Percentiles rank a stretch among this genome's conserved stretches.
Evolutionary conservation across 1,284 basidiomycete species (phyloP).

Genomic region (Cryptococcus sp.): DNA sequence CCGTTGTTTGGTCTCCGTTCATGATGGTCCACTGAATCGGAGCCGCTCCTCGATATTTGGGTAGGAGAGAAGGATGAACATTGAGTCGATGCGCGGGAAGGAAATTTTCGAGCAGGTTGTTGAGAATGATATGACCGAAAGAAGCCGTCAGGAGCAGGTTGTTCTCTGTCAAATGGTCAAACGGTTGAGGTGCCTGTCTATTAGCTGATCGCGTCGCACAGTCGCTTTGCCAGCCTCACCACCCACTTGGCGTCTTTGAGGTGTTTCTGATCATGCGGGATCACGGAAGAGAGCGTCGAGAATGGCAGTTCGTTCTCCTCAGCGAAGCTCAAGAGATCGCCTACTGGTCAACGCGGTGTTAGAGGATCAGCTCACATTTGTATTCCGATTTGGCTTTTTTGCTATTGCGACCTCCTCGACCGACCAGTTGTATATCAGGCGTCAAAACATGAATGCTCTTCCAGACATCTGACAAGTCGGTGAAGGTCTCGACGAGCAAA

Average conservation of each 20-base stretch:
- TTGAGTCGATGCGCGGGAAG: conserved; percentile 64
- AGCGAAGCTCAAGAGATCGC: conserved; percentile 10
- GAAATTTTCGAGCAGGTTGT: conserved; percentile 62
- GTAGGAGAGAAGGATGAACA: conserved; percentile 85
- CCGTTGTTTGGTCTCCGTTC: conserved; percentile 58
- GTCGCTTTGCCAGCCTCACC: too few species aligned
- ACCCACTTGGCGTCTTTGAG: neutral
- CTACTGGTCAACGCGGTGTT: neutral
- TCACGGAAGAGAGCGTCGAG: neutral
- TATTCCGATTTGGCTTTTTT: neutral
- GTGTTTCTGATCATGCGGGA: too few species aligned
- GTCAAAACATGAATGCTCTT: conserved; percentile 35
- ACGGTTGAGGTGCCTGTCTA: conserved; percentile 31
- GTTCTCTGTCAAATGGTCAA: conserved; percentile 46
- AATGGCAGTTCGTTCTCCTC: neutral
- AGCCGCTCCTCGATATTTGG: conserved; percentile 81
- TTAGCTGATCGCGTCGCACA: neutral
- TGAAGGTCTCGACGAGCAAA: too few species aligned
- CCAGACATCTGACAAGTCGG: conserved; percentile 41
- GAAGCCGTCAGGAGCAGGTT: conserved; percentile 82
- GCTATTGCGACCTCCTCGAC: conserved; percentile 9
- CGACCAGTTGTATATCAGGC: conserved; percentile 13
- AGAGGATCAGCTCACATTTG: neutral
- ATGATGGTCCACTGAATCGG: conserved; percentile 83
- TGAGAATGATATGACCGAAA: conserved; percentile 81